phyloP scores from a whole-genome alignment of 2,329 filamentous ascomycete genomes.

The Diaporthe caulivora region DNA sequence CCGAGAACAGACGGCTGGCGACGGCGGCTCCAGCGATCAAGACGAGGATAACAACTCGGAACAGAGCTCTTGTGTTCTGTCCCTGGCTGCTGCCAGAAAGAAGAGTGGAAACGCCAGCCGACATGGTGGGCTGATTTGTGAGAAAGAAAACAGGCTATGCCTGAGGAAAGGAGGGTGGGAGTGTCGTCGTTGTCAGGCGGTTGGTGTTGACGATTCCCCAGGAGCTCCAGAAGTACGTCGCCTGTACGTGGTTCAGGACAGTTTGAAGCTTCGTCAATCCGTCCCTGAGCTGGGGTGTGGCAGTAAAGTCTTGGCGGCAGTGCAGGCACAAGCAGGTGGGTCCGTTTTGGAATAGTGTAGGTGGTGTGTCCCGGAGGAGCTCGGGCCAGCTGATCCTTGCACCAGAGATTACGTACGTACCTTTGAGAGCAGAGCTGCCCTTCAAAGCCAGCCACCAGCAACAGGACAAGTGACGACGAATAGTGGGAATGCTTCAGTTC shows the following conservation, averaged over 20 bases:
- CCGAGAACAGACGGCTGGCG: slow-evolving; percentile 95
- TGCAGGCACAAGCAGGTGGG: slow-evolving; percentile 1
- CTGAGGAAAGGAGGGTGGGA: slow-evolving; percentile 36
- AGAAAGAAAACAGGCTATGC: slow-evolving; percentile 39
- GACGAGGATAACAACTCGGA: slow-evolving; percentile 89
- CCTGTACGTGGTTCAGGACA: slow-evolving; percentile 41
- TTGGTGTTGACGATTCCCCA: slow-evolving; percentile 28
- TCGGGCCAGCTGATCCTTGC: slow-evolving; percentile 9
- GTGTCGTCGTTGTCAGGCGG: slow-evolving; percentile 24
- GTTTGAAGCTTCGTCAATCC: slow-evolving; percentile 42
- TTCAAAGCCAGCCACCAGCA: not conserved
- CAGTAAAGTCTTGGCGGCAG: slow-evolving; percentile 37
- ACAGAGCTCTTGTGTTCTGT: slow-evolving; percentile 84
- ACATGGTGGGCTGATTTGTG: slow-evolving; percentile 55
- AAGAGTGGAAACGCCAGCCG: slow-evolving; percentile 60
- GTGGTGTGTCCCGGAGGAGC: slow-evolving; percentile 8
- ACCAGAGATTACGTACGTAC: not conserved
- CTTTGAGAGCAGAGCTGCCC: not conserved
- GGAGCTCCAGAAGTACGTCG: slow-evolving; percentile 33
- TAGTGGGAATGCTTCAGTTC: not conserved
- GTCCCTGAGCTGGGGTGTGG: slow-evolving; percentile 32
- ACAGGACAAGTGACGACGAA: no score
- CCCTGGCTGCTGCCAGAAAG: slow-evolving; percentile 84
- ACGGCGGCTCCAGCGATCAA: slow-evolving; percentile 93
- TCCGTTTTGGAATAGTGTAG: slow-evolving; percentile 10